Conservation (phyloP, 192 early-diverging fungal genomes). For the Backusella psychrophila region DNA sequence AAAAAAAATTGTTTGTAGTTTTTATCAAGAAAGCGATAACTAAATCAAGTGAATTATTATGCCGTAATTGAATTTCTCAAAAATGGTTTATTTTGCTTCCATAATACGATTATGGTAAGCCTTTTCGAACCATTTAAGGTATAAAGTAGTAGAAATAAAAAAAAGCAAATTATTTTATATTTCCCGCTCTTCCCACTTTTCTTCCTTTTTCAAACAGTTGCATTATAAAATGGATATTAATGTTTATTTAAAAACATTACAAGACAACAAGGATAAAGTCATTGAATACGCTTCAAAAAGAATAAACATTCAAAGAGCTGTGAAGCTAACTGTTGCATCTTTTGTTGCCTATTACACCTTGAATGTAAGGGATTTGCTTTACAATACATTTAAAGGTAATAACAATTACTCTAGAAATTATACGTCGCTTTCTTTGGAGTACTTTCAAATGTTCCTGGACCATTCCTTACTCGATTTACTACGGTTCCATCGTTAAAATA, state of each 20-base stretch:
- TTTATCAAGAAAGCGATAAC: background rate
- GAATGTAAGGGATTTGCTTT: background rate
- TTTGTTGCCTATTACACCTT: background rate
- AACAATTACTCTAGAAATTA: conserved; percentile 14
- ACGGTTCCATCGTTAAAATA: background rate
- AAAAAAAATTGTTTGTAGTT: no score
- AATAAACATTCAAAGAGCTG: background rate
- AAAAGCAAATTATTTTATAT: background rate
- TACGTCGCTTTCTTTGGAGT: conserved; percentile 26
- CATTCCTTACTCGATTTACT: conserved; percentile 19
- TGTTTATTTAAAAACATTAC: background rate
- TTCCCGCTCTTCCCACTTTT: background rate
- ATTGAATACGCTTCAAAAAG: background rate
- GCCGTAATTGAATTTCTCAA: background rate
- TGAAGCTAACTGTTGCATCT: background rate
- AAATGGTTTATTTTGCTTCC: background rate
- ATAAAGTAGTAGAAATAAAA: background rate
- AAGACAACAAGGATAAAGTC: background rate
- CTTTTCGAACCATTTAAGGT: background rate
- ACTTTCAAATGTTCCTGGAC: conserved; percentile 24
- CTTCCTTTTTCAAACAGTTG: background rate
- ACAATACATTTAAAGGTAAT: background rate
- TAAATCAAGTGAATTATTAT: background rate
- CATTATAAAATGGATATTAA: background rate
- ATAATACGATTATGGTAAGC: background rate